These are phyloP conservation scores for Helicostylum pulchrum DNA, from an alignment of 192 early-diverging fungal genomes.

Conservation along the genomic window DNA sequence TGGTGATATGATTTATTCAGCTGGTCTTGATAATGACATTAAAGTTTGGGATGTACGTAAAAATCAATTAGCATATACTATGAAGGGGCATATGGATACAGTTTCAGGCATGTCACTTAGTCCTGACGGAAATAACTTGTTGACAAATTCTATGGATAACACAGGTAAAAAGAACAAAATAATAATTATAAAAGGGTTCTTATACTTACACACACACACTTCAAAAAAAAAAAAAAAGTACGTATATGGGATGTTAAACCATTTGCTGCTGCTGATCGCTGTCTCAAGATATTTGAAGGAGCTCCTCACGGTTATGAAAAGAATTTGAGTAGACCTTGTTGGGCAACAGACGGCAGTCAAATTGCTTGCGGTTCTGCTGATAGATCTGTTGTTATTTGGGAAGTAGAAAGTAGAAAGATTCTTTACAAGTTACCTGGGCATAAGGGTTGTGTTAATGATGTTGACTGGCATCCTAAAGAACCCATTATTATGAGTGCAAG, in stretches of 20 bases:
- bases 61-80: slow-evolving; percentile 54
- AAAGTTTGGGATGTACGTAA: slow-evolving; percentile 89
- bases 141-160: slow-evolving; percentile 93
- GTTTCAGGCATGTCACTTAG: slow-evolving; percentile 82
- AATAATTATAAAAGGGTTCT: background rate
- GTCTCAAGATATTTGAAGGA: slow-evolving; percentile 78
- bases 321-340: slow-evolving; percentile 87
- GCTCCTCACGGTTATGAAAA: slow-evolving; percentile 96
- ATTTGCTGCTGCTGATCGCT: slow-evolving; percentile 70
- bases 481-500: slow-evolving; percentile 84
- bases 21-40: slow-evolving; percentile 89
- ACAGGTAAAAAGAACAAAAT: slow-evolving; percentile 50
- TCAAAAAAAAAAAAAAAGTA: slow-evolving; percentile 50
- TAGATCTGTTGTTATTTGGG: slow-evolving; percentile 89
- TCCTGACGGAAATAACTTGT: slow-evolving; percentile 78
- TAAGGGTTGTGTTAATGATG: slow-evolving; percentile 90
- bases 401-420: slow-evolving; percentile 70
- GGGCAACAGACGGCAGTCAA: slow-evolving; percentile 81
- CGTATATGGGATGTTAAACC: slow-evolving; percentile 95
- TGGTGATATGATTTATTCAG: slow-evolving; percentile 77
- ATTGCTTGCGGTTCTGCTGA: slow-evolving; percentile 87
- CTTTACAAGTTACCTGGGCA: slow-evolving; percentile 94
- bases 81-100: slow-evolving; percentile 87
- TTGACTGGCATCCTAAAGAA: slow-evolving; percentile 89
- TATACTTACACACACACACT: background rate